Base-by-base conservation (phyloP, 163 green algal species). In the Chlorella variabilis region DNA sequence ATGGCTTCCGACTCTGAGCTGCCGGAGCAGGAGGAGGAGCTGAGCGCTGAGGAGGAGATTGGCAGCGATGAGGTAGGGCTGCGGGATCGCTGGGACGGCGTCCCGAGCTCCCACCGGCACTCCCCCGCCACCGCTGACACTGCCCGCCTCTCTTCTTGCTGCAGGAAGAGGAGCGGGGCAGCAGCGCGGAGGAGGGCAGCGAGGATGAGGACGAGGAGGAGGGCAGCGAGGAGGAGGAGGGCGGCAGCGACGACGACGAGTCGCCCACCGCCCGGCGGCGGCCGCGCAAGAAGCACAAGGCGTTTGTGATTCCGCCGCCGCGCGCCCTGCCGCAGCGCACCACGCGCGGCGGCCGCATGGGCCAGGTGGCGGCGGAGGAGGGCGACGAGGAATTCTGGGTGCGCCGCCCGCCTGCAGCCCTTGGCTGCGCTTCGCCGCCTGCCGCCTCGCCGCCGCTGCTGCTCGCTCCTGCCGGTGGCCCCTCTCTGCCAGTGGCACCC, bases 371-470 rank as follows among this genome's bases (percentile, higher is more conserved):
- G 17, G 84, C 63, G 0, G 79, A 83, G 6, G 56, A 83, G 39
- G 89, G 73, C 6, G 87, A 92, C 38, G 85, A 92, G 41, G 87
- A 92, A 20, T 93, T 92, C 67, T 93, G 87, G 81, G 63, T 67
- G 31, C 8, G 36, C 27, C 3, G 39, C 31, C 20, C 20, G 48
- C 4, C 15, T 34, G 41, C 31, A 49, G 39, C 39, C 42, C 23
- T 29, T 34, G 4, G 1, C 23, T 27, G 2, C 27, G 38, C 21
- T 74, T 4, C 36, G 68, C 42, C 62, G 68, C 13, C 15, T 41
- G 42, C 17, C n/a, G 29, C 2, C 2, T 33, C n/a, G 17, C 17
- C 42, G n/a, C n/a, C n/a, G n/a, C n/a, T n/a, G n/a, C n/a, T n/a
- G n/a, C n/a, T n/a, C n/a, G n/a, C n/a, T n/a, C n/a, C n/a, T n/a